Evolutionary conservation across 2,329 filamentous ascomycete genomes (phyloP).

Genomic region (Pezicula carpinea): DNA sequence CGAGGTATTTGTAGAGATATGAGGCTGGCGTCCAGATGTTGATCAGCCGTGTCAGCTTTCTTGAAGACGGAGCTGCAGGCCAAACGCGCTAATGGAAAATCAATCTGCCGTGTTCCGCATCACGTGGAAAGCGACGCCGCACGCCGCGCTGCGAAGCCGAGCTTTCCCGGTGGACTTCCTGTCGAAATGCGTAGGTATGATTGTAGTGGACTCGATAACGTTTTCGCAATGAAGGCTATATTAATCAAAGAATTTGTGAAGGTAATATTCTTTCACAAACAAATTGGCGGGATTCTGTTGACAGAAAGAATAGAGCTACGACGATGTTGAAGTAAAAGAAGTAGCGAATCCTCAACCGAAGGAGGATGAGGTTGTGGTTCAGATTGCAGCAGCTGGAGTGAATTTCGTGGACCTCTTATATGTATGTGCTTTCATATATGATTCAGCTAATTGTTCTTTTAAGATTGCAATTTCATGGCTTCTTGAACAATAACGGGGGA

Average conservation of each 20-base stretch:
- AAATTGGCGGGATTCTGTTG: constrained; percentile 11
- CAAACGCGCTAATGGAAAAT: neutral
- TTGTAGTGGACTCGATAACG: neutral
- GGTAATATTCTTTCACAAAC: constrained; percentile 17
- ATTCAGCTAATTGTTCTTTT: too few species aligned
- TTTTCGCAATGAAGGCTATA: constrained; percentile 35
- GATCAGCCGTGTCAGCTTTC: too few species aligned
- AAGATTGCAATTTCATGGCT: too few species aligned
- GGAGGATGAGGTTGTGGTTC: constrained; percentile 36
- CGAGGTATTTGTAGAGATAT: constrained; percentile 8
- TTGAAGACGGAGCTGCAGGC: neutral
- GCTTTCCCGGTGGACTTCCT: neutral
- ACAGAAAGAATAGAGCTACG: constrained; percentile 16
- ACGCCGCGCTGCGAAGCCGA: constrained; percentile 1
- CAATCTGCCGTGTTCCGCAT: neutral
- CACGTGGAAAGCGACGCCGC: neutral
- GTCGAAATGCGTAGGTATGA: neutral
- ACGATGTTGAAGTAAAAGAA: constrained; percentile 28
- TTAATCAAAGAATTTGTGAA: constrained; percentile 32
- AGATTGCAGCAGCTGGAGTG: constrained; percentile 49
- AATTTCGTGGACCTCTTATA: constrained; percentile 60
- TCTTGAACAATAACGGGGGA: too few species aligned
- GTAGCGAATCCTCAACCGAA: constrained; percentile 30
- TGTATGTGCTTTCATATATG: constrained; percentile 21
- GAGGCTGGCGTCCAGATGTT: neutral